Conservation (phyloP, 2,329 filamentous ascomycete genomes). For the Colletotrichum coccodes region DNA sequence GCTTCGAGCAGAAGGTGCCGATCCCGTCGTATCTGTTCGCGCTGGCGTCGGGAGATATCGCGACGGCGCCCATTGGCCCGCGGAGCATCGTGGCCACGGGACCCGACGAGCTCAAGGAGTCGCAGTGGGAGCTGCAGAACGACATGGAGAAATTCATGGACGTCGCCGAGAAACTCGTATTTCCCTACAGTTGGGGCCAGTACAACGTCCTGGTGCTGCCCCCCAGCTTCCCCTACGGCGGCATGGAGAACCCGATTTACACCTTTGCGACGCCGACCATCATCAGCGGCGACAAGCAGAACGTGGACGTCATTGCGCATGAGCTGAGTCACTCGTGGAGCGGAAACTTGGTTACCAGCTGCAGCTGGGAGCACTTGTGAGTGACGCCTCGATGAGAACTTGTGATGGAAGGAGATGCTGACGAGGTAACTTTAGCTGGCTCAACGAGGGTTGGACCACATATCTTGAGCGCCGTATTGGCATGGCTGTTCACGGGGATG, state of each 20-base stretch:
- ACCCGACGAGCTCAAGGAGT: conserved; percentile 84
- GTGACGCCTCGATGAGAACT: conserved; percentile 37
- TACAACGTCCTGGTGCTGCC: conserved; percentile 95
- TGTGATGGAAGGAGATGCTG: neutral
- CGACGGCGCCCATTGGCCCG: conserved; percentile 85
- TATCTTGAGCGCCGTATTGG: conserved; percentile 91
- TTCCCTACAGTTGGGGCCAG: conserved; percentile 91
- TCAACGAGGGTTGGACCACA: conserved; percentile 89
- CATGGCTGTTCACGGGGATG: conserved; percentile 80
- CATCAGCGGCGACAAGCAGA: conserved; percentile 89
- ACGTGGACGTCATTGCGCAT: conserved; percentile 96
- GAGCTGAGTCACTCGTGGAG: conserved; percentile 84
- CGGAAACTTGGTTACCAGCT: conserved; percentile 83
- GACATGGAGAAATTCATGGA: conserved; percentile 95
- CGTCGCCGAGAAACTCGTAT: conserved; percentile 82
- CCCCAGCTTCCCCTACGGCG: conserved; percentile 89
- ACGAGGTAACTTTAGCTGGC: conserved; percentile 58
- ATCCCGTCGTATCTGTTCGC: conserved; percentile 96
- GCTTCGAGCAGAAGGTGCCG: conserved; percentile 89
- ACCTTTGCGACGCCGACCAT: conserved; percentile 96
- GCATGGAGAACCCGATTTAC: conserved; percentile 93
- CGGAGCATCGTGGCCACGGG: conserved; percentile 87
- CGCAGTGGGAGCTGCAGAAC: conserved; percentile 90
- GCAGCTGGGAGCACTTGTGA: conserved; percentile 84
- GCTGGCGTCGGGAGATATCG: conserved; percentile 87